Conservation (phyloP, 768 basidiomycete genomes). For the Russula foetens region DNA sequence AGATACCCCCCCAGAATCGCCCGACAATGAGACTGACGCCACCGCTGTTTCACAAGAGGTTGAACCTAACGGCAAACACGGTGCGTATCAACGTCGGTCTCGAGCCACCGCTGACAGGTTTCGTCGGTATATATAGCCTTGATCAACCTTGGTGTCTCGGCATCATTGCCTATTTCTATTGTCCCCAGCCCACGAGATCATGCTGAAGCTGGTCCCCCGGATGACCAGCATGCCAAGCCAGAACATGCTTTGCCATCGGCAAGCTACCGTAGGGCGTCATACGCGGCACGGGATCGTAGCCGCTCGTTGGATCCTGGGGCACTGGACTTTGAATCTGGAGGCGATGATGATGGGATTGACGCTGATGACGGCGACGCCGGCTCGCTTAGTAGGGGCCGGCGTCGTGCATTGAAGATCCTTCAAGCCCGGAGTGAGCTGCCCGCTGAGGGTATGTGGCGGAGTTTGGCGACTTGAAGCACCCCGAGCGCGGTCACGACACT, state of each 20-base stretch:
- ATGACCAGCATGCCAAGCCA: not conserved
- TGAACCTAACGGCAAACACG: constrained; percentile 16
- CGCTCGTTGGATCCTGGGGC: constrained; percentile 63
- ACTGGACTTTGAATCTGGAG: constrained; percentile 49
- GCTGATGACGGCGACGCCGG: constrained; percentile 27
- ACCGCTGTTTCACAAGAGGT: constrained; percentile 17
- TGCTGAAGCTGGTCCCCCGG: not conserved
- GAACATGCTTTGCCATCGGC: constrained; percentile 25
- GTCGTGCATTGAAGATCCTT: constrained; percentile 59
- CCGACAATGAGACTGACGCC: constrained; percentile 26
- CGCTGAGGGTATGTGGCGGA: constrained; percentile 73
- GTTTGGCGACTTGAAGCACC: constrained; percentile 40
- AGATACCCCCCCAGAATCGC: constrained; percentile 23
- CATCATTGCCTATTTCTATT: constrained; percentile 61
- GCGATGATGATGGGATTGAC: constrained; percentile 35
- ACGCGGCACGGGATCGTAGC: constrained; percentile 59
- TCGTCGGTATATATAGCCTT: not conserved
- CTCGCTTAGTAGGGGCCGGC: constrained; percentile 39
- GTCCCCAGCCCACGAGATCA: constrained; percentile 26
- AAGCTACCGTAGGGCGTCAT: constrained; percentile 43
- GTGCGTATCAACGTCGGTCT: not conserved
- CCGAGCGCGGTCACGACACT: not conserved
- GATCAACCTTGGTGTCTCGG: constrained; percentile 28
- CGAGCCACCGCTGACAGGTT: not conserved
- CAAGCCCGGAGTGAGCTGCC: constrained; percentile 63